Evolutionary conservation across 2,329 filamentous ascomycete species (phyloP).

Genomic region (Onygena corvina): DNA sequence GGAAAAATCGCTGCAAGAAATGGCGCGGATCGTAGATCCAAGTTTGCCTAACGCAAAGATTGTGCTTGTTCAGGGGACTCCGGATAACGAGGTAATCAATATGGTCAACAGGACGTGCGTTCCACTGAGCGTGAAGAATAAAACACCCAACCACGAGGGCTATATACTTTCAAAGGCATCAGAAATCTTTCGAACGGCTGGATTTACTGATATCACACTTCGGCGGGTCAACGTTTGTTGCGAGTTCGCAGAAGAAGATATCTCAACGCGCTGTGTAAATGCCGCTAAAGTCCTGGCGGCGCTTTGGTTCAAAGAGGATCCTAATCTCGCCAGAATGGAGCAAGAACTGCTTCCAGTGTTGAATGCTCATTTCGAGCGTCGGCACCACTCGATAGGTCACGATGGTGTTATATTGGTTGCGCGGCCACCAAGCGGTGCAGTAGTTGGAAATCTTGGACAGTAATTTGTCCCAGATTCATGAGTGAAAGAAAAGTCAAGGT

Average conservation of each 20-base stretch:
- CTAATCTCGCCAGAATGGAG: constrained; percentile 6
- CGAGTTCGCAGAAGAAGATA: constrained; percentile 1
- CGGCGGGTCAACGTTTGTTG: constrained; percentile 1
- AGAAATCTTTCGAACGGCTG: not conserved
- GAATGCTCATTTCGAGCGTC: not conserved
- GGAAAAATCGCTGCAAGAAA: constrained; percentile 1
- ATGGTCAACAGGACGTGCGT: constrained; percentile 6
- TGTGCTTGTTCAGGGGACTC: constrained; percentile 8
- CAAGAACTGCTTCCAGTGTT: not conserved
- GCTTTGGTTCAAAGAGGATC: not conserved
- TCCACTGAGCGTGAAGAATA: not conserved
- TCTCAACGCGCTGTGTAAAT: not conserved
- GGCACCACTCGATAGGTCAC: not conserved
- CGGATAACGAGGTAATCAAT: constrained; percentile 9
- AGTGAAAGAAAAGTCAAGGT: too few species aligned
- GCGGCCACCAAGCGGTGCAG: too few species aligned
- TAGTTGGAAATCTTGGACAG: too few species aligned
- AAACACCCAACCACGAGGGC: constrained; percentile 1
- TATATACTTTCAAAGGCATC: not conserved
- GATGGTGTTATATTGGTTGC: not conserved
- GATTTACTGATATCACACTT: not conserved
- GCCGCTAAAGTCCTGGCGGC: constrained; percentile 6
- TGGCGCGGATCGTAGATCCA: constrained; percentile 7
- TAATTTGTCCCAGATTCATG: too few species aligned
- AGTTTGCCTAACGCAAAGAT: constrained; percentile 4